Evolutionary conservation across 768 basidiomycete genomes (phyloP).

Genomic region (Piloderma croceum): DNA sequence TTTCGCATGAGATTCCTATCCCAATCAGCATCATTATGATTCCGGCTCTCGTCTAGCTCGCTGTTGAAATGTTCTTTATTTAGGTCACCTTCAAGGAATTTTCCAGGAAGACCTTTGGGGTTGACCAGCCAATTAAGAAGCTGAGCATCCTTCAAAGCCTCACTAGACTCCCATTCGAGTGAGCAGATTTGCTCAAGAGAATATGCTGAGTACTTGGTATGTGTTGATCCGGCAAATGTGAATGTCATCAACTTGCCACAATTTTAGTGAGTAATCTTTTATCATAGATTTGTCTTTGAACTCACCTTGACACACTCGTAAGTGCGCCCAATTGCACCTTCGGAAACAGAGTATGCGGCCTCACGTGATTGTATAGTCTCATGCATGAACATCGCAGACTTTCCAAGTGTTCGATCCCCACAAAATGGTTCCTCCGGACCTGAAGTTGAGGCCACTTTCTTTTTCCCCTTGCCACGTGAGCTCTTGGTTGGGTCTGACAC

Average conservation of each 20-base stretch:
- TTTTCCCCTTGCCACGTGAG: too few species aligned
- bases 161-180: conserved; percentile 27
- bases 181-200: conserved; percentile 25
- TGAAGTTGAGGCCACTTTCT: too few species aligned
- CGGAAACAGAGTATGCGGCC: conserved; percentile 19
- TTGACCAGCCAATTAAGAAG: conserved; percentile 21
- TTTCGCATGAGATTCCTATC: conserved; percentile 23
- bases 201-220: conserved; percentile 28
- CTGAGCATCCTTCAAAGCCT: conserved; percentile 12
- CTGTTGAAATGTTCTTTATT: conserved; percentile 31
- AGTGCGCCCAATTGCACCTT: conserved; percentile 29
- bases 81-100: conserved; percentile 24
- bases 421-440: too few species aligned
- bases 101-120: conserved; percentile 18
- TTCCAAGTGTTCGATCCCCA: conserved; percentile 21
- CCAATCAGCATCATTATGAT: conserved; percentile 24
- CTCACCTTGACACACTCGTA: conserved; percentile 30
- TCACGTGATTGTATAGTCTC: conserved; percentile 24
- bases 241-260: too few species aligned
- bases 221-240: conserved; percentile 29
- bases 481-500: too few species aligned
- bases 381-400: conserved; percentile 20
- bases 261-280: too few species aligned
- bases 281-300: too few species aligned
- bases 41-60: conserved; percentile 23